A percentile compares a stretch with the other conserved stretches of the same genome.
Evolutionary conservation across 139 green algal species (phyloP).

Genomic region (Picocystis salinarum): DNA sequence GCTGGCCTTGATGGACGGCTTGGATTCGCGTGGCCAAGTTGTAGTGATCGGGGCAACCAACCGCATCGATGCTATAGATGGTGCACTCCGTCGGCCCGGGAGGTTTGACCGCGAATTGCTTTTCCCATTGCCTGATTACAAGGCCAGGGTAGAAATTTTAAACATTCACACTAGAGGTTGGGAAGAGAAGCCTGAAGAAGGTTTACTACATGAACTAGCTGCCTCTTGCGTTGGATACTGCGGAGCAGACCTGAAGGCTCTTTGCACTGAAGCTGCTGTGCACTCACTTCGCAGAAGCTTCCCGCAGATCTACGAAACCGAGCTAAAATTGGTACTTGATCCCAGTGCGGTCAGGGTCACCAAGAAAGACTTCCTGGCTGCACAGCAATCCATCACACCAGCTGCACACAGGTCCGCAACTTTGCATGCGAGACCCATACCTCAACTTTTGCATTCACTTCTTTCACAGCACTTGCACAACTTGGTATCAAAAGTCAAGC

Average conservation of each 20-base stretch:
- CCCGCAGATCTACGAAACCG: conserved; percentile 69
- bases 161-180: conserved; percentile 74
- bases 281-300: conserved; percentile 63
- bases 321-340: conserved; percentile 59
- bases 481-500: conserved; percentile 18
- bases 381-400: conserved; percentile 53
- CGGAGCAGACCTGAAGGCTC: conserved; percentile 81
- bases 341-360: conserved; percentile 29
- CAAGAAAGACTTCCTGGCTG: conserved; percentile 55
- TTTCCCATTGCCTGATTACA: conserved; percentile 41
- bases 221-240: conserved; percentile 60
- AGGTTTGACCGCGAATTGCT: conserved; percentile 59
- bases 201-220: conserved; percentile 50
- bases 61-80: conserved; percentile 51
- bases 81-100: conserved; percentile 40
- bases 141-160: conserved; percentile 59
- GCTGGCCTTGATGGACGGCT: conserved; percentile 86
- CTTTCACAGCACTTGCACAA: conserved; percentile 19
- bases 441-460: conserved; percentile 15
- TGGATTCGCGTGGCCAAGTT: conserved; percentile 64
- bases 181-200: conserved; percentile 26
- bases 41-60: conserved; percentile 61
- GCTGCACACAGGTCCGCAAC: conserved; percentile 42
- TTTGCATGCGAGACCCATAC: conserved; percentile 34
- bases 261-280: conserved; percentile 81